phyloP scores from a whole-genome alignment of 345 rosid genomes.

The Carallia pectinifolia region DNA sequence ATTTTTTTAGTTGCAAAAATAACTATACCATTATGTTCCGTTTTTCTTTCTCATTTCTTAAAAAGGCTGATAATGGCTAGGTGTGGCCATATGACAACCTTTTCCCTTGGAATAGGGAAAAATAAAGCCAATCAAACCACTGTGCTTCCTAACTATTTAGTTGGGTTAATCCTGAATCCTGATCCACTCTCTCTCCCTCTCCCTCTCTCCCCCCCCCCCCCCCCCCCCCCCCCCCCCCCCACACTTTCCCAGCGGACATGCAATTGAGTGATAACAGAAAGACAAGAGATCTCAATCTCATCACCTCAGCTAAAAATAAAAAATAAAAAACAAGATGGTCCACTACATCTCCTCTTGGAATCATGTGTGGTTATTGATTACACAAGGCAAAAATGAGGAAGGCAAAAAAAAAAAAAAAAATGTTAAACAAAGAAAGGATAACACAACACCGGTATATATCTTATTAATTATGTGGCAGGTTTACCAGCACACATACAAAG shows the following conservation, averaged over 20 bases:
- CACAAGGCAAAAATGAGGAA: background rate
- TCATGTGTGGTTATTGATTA: background rate
- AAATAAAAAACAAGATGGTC: background rate
- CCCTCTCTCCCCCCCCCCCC: background rate
- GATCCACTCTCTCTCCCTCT: background rate
- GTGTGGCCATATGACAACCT: too few relatives aligned
- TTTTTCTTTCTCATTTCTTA: background rate
- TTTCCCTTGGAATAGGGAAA: background rate
- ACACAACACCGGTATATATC: too few relatives aligned
- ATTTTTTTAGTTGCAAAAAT: too few relatives aligned
- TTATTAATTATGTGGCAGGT: too few relatives aligned
- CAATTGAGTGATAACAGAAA: background rate
- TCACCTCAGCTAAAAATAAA: background rate
- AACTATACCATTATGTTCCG: too few relatives aligned
- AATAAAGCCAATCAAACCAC: background rate
- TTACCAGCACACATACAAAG: too few relatives aligned
- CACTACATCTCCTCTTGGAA: background rate
- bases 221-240: background rate
- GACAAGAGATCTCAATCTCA: background rate
- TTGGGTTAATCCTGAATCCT: slow-evolving; percentile 4
- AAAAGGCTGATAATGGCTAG: background rate
- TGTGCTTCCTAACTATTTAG: background rate
- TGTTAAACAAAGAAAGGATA: background rate
- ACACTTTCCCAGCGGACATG: background rate
- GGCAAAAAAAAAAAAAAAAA: background rate